Base-by-base conservation (phyloP, 2,329 filamentous ascomycete species). In the Phialemoniopsis sp. region DNA sequence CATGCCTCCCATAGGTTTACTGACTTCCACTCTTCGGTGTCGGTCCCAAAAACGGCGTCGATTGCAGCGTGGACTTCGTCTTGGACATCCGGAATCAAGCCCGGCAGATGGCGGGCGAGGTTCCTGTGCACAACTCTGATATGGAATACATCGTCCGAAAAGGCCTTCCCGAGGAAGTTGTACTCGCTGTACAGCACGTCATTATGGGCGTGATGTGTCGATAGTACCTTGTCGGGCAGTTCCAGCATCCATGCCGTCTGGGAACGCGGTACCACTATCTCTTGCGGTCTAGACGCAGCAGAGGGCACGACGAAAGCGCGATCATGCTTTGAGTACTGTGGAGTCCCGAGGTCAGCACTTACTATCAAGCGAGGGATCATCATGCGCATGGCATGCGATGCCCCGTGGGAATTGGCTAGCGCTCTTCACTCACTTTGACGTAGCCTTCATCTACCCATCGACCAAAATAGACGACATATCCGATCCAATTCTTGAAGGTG, bases 221-320 rank as follows among this genome's bases (percentile, higher is more conserved):
- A 70, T 19, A 72, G 52, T 3, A 66, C 47, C 19, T 52, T 48
- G 40, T 72, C 69, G n/a, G 69, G 68, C 46, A 68, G 62, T 32
- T 69, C 65, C 42, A 72, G 59, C 51, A 72, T 60, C 69, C 69
- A 73, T 8, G 55, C 49, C 8, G 67, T 61, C 47, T 70, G 64
- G 1, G 59, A 61, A 4, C 54, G 57, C 3, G 69, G 69, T 4
- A 73, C 53, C 36, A 73, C 60, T 30, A 73, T 61, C 33, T 72
- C 67, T 16, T 63, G 55, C 2, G 64, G 58, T 3, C 63, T 58
- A 8, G 61, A 61, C 1, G 67, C 57, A 4, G 64, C 58, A 1
- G 64, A 57, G 2, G 67, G 67, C 1, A 66, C 57, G 13, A 70
- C 55, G 37, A 71, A 72, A 1, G 68, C 54, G 33, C 57, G 51